A percentile compares a stretch with the other conserved stretches of the same genome.
These are phyloP conservation scores for Vanderwaltozyma verrucispora DNA, from an alignment of 805 yeast species.

Conservation along the genomic window DNA sequence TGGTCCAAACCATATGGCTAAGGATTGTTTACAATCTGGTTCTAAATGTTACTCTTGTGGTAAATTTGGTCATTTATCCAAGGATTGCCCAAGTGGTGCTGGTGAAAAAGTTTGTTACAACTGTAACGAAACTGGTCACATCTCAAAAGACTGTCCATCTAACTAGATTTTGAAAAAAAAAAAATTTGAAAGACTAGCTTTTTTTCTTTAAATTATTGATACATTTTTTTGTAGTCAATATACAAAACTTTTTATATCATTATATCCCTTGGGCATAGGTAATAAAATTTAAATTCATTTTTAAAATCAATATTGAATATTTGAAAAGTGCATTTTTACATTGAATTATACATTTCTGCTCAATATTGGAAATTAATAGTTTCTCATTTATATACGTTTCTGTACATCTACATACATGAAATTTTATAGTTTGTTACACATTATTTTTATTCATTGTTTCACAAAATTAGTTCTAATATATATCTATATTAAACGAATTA, in stretches of 20 bases:
- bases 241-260: too few relatives aligned
- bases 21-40: slow-evolving; percentile 70
- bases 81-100: slow-evolving; percentile 58
- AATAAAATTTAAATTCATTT: slow-evolving; percentile 1
- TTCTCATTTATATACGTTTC: too few relatives aligned
- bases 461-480: too few relatives aligned
- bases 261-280: neutral
- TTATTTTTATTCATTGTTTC: too few relatives aligned
- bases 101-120: slow-evolving; percentile 41
- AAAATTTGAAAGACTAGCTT: neutral
- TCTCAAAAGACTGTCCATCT: slow-evolving; percentile 62
- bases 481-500: neutral
- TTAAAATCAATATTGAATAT: neutral
- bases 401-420: too few relatives aligned
- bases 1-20: slow-evolving; percentile 87
- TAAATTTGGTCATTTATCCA: slow-evolving; percentile 78
- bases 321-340: too few relatives aligned
- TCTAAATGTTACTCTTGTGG: slow-evolving; percentile 92
- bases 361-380: too few relatives aligned
- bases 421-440: too few relatives aligned
- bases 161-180: slow-evolving; percentile 1
- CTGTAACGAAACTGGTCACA: slow-evolving; percentile 62
- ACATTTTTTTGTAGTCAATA: too few relatives aligned
- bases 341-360: too few relatives aligned
- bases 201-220: too few relatives aligned